phyloP scores from a whole-genome alignment of 345 rosid genomes.

The Melaleuca quinquenervia region DNA sequence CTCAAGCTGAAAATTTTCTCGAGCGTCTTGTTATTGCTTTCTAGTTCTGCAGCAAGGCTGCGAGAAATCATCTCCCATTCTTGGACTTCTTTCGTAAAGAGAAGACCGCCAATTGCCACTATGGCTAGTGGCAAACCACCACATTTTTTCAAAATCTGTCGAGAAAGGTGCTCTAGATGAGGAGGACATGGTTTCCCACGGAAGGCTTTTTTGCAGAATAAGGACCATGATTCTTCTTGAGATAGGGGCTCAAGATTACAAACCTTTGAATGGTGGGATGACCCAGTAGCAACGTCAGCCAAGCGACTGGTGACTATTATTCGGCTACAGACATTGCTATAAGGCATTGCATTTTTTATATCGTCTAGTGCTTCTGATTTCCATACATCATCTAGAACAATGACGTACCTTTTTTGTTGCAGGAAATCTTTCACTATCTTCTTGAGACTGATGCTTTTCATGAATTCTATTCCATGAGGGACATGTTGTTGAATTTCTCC shows the following conservation, averaged over 20 bases:
- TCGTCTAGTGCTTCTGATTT: neutral
- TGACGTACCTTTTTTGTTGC: neutral
- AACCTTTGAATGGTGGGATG: too few relatives aligned
- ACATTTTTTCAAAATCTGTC: too few relatives aligned
- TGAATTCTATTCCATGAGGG: neutral
- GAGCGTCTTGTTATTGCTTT: neutral
- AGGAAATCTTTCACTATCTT: neutral
- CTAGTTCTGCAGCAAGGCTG: neutral
- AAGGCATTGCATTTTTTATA: neutral
- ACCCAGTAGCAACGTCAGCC: too few relatives aligned
- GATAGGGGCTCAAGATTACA: too few relatives aligned
- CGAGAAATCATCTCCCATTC: neutral
- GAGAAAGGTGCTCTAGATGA: too few relatives aligned
- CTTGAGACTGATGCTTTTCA: neutral
- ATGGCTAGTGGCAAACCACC: too few relatives aligned
- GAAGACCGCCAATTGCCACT: too few relatives aligned
- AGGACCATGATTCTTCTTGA: too few relatives aligned
- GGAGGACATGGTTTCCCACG: too few relatives aligned
- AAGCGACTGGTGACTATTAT: too few relatives aligned
- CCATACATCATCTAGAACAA: neutral
- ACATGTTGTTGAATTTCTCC: neutral
- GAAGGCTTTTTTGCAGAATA: too few relatives aligned
- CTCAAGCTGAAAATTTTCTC: neutral
- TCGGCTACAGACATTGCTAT: neutral
- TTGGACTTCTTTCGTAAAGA: neutral